Percentiles rank a stretch among this genome's conserved stretches.
Evolutionary conservation across 768 basidiomycete species (phyloP).

Genomic region (Lactarius indigo): DNA sequence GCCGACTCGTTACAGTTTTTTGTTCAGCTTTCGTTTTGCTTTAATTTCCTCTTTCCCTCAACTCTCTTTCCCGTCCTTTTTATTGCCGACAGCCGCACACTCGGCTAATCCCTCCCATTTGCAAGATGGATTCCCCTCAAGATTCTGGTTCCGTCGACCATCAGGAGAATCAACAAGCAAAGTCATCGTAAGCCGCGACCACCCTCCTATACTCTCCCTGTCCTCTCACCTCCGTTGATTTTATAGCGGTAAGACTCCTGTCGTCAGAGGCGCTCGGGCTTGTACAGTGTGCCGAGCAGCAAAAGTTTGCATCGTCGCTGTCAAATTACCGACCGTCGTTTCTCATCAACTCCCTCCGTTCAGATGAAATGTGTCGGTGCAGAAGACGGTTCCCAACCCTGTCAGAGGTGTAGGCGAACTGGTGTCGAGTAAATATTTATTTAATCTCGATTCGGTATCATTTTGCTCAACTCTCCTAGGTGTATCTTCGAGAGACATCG

Average conservation of each 20-base stretch:
- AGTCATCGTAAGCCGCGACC: slow-evolving; percentile 18
- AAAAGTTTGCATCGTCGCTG: slow-evolving; percentile 48
- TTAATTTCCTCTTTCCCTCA: background rate
- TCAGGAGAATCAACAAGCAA: slow-evolving; percentile 22
- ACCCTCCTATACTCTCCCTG: background rate
- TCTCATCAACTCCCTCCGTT: slow-evolving; percentile 9
- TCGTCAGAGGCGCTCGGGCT: slow-evolving; percentile 54
- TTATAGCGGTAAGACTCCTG: slow-evolving; percentile 40
- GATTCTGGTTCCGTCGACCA: slow-evolving; percentile 7
- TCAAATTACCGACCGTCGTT: slow-evolving; percentile 20
- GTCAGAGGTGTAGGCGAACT: slow-evolving; percentile 81
- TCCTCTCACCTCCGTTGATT: background rate
- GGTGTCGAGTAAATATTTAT: slow-evolving; percentile 48
- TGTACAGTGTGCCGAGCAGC: slow-evolving; percentile 84
- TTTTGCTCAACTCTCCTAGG: slow-evolving; percentile 36
- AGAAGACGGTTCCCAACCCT: slow-evolving; percentile 76
- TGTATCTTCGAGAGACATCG: slow-evolving; percentile 89
- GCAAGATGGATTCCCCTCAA: slow-evolving; percentile 19
- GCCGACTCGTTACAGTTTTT: background rate
- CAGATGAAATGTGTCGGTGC: slow-evolving; percentile 93
- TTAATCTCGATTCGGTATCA: slow-evolving; percentile 23
- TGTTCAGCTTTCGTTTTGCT: background rate
- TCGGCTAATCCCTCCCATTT: background rate
- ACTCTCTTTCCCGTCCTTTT: background rate
- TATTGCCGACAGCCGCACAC: slow-evolving; percentile 3